Percentiles rank a stretch among this genome's conserved stretches.
Conservation (phyloP, 208 protist genomes). For the Strigomonas galati region DNA sequence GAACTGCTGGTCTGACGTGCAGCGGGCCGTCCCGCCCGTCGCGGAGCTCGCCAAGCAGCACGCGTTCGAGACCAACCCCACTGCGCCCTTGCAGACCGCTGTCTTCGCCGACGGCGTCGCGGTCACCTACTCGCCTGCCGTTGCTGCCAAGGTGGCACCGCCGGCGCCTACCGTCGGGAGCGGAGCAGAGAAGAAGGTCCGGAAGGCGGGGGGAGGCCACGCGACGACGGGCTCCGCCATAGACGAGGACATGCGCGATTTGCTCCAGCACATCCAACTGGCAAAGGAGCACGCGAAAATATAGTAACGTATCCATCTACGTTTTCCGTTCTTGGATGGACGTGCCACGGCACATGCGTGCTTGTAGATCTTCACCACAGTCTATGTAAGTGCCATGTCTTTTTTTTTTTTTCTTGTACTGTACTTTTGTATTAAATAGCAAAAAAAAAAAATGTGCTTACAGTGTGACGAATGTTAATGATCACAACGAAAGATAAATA, state of each 20-base stretch:
- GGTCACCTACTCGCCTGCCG: conserved; percentile 69
- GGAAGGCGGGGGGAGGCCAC: conserved; percentile 13
- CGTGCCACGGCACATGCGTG: background rate
- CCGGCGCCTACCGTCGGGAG: background rate
- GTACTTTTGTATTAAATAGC: too few relatives aligned
- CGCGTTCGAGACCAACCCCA: conserved; percentile 31
- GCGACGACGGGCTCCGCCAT: conserved; percentile 17
- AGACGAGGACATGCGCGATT: conserved; percentile 68
- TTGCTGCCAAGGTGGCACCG: conserved; percentile 41
- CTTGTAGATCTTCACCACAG: background rate
- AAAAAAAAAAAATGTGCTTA: too few relatives aligned
- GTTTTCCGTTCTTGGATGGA: background rate
- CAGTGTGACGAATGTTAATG: background rate
- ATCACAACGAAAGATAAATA: conserved; percentile 1
- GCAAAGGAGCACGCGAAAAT: conserved; percentile 60
- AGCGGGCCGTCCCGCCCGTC: conserved; percentile 21
- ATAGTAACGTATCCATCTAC: background rate
- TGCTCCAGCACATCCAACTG: conserved; percentile 80
- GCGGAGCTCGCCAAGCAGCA: conserved; percentile 39
- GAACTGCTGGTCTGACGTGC: conserved; percentile 67
- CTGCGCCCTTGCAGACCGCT: conserved; percentile 41
- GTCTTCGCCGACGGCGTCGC: conserved; percentile 72
- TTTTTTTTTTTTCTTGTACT: conserved; percentile 9
- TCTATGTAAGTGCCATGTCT: background rate
- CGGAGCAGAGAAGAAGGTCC: conserved; percentile 31